Conservation (phyloP, 2,329 filamentous ascomycete genomes). For the Penicillium italicum region DNA sequence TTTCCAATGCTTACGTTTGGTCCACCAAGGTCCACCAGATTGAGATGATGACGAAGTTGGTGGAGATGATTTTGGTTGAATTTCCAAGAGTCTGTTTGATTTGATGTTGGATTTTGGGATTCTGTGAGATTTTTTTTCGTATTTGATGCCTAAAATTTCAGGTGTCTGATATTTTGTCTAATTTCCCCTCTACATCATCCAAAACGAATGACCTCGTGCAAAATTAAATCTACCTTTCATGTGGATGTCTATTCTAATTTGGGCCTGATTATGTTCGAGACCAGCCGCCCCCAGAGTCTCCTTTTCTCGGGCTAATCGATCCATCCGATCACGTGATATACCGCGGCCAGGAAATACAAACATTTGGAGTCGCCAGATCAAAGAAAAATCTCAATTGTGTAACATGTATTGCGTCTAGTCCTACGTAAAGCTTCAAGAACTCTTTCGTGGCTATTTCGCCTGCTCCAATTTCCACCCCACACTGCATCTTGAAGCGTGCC, state of each 20-base stretch:
- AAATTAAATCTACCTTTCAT: background rate
- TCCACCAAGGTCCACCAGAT: constrained; percentile 4
- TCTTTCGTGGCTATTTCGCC: background rate
- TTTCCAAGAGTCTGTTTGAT: background rate
- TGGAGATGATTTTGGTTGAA: background rate
- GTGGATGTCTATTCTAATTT: background rate
- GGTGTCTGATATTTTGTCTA: background rate
- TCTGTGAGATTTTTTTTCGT: background rate
- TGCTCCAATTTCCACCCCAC: background rate
- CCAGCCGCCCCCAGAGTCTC: background rate
- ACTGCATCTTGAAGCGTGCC: background rate
- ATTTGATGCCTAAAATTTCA: background rate
- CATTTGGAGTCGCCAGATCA: background rate
- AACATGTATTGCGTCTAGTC: background rate
- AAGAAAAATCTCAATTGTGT: background rate
- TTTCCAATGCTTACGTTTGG: constrained; percentile 4
- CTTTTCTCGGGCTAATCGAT: constrained; percentile 2
- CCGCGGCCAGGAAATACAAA: background rate
- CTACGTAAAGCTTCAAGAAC: background rate
- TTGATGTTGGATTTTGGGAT: background rate
- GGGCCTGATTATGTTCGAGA: constrained; percentile 1
- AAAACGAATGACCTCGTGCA: background rate
- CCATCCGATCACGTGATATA: constrained; percentile 7
- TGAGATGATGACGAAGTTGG: constrained; percentile 1
- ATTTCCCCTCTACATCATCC: background rate